Percentiles rank a stretch among this genome's conserved stretches.
These are phyloP conservation scores for Diaporthe australafricana DNA, from an alignment of 2,329 filamentous ascomycete species.

Conservation along the genomic window DNA sequence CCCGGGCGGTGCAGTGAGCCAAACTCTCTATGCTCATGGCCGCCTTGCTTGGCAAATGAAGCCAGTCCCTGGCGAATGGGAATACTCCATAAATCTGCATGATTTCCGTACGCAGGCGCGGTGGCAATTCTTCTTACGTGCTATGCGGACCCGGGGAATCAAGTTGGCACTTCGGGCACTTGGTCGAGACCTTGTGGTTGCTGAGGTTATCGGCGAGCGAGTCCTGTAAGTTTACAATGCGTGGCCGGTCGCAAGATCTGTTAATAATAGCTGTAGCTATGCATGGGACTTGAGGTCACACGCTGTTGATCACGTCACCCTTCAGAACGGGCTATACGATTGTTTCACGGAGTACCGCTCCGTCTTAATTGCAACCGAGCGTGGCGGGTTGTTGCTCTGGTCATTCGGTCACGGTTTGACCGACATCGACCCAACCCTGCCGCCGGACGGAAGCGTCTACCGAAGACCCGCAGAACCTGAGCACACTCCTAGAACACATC, in stretches of 20 bases:
- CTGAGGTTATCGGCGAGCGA: not conserved
- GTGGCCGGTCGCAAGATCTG: not conserved
- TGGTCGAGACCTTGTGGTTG: constrained; percentile 12
- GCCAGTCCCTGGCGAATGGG: not conserved
- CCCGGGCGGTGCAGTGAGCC: not conserved
- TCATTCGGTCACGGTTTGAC: not conserved
- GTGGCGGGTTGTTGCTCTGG: constrained; percentile 13
- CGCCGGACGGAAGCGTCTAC: not conserved
- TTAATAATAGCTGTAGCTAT: not conserved
- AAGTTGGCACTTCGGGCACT: not conserved
- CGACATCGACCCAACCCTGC: constrained; percentile 7
- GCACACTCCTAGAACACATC: not conserved
- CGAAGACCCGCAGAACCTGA: not conserved
- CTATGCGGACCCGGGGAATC: not conserved
- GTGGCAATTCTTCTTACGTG: not conserved
- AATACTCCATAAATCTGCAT: not conserved
- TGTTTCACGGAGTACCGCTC: constrained; percentile 2
- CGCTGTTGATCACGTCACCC: not conserved
- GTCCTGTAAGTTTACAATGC: constrained; percentile 4
- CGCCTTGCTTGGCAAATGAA: constrained; percentile 23
- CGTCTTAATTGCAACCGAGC: constrained; percentile 1
- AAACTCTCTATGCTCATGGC: not conserved
- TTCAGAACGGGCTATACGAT: not conserved
- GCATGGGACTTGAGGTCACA: not conserved
- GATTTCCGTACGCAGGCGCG: not conserved